Evolutionary conservation across 768 basidiomycete genomes (phyloP), one percentile per base, ranked within the genome.

Genomic region (Mycena indigotica): DNA sequence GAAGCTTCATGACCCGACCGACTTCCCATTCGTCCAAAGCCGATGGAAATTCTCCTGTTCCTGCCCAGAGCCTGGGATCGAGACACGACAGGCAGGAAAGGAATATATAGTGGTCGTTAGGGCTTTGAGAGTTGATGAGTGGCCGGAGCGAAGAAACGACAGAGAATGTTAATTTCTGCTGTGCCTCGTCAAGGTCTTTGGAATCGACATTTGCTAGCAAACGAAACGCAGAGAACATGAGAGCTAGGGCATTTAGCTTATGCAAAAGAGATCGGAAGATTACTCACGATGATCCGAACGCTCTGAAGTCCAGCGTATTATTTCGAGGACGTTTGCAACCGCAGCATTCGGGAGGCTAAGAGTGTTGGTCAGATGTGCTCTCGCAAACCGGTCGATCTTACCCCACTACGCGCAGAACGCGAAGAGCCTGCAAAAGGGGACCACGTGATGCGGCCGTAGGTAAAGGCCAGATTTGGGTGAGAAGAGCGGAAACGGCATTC

Each of bases 21-120:
- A 93, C 90, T 52, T 93, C 91, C 79, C 81, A 82, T 53, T 76
- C 82, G n/a, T 89, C 86, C 45, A 93, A 70, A 8, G 84, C 72
- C 1, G 84, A 74, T 30, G 80, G 77, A 19, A 80, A 69, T 4
- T 79, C 77, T 3, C 77, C 69, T 8, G 80, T 84, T 13, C 90
- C 91, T 5, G 89, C 87, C 91, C 91, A 93, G 21, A 84, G 61
- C 19, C 67, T 69, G 5, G 84, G 79, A 61, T 86, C 80, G 13
- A 91, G 60, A 38, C 77, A 83, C 38, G 79, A 75, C 49, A 93
- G 67, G 60, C 89, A 91, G 1, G 78, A 73, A 12, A 93, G 66
- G 64, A 92, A 91, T 5, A 87, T 65, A 69, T 87, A 87, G 52
- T 84, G 71, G 40, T 87, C 82, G 64, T 89, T 87, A 2, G 80